Percentiles rank a stretch among this genome's conserved stretches.
phyloP scores from a whole-genome alignment of 78 protist species.

The Planoprotostelium fungivorum region DNA sequence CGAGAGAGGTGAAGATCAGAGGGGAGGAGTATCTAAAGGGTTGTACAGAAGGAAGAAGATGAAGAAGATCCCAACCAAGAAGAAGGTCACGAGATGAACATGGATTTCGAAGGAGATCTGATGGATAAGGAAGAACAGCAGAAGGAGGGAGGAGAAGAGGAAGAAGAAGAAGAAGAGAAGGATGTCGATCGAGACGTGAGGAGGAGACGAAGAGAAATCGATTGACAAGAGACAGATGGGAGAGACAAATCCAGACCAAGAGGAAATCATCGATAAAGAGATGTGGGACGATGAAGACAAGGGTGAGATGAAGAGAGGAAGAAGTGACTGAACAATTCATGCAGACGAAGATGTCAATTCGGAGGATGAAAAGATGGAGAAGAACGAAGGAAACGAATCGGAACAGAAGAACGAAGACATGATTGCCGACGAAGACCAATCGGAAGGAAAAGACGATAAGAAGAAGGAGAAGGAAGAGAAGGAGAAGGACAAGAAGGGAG shows the following conservation, averaged over 20 bases:
- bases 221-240: slow-evolving; percentile 80
- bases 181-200: slow-evolving; percentile 62
- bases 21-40: slow-evolving; percentile 31
- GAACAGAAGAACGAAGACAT: slow-evolving; percentile 6
- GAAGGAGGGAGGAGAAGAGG: slow-evolving; percentile 63
- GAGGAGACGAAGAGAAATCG: slow-evolving; percentile 47
- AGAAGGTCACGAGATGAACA: slow-evolving; percentile 74
- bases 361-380: slow-evolving; percentile 28
- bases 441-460: slow-evolving; percentile 34
- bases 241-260: slow-evolving; percentile 49
- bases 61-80: slow-evolving; percentile 46
- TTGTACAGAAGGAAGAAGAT: slow-evolving; percentile 29
- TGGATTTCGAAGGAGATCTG: slow-evolving; percentile 86
- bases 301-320: slow-evolving; percentile 23
- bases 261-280: slow-evolving; percentile 74
- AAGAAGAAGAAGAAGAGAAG: slow-evolving; percentile 53
- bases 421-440: slow-evolving; percentile 24
- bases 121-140: slow-evolving; percentile 66
- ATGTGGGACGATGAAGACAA: slow-evolving; percentile 81
- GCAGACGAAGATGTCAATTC: slow-evolving; percentile 7
- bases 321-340: slow-evolving; percentile 9
- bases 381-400: slow-evolving; percentile 34
- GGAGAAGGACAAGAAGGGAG: slow-evolving; percentile 27
- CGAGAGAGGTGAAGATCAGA: slow-evolving; percentile 19
- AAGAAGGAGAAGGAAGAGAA: slow-evolving; percentile 28